A percentile compares a stretch with the other conserved stretches of the same genome.
Conservation (phyloP, 2,329 filamentous ascomycete species). For the Pseudocercospora cruenta region DNA sequence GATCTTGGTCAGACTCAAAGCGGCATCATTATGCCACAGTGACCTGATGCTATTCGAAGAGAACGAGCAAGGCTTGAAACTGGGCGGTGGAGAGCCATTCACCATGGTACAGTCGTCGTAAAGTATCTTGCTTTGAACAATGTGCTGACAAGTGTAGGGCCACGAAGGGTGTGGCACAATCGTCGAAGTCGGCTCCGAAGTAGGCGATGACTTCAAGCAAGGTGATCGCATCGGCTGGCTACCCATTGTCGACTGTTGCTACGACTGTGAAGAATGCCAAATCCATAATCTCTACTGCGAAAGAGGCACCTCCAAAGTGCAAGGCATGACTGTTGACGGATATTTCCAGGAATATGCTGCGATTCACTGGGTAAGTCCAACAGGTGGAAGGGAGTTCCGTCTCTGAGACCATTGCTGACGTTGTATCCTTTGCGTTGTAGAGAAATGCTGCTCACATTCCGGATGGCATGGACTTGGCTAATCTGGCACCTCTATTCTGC, state of each 20-base stretch:
- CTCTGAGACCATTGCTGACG: not conserved
- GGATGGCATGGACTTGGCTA: conserved; percentile 22
- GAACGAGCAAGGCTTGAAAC: conserved; percentile 20
- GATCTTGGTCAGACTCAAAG: conserved; percentile 25
- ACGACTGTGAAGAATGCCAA: conserved; percentile 26
- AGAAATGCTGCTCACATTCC: conserved; percentile 25
- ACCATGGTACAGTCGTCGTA: conserved; percentile 17
- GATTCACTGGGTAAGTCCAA: conserved; percentile 13
- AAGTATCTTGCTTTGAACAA: not conserved
- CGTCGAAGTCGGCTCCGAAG: conserved; percentile 16
- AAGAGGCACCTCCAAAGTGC: conserved; percentile 16
- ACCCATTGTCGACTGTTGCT: conserved; percentile 24
- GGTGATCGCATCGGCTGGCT: conserved; percentile 27
- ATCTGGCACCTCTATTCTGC: conserved; percentile 24
- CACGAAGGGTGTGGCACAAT: conserved; percentile 27
- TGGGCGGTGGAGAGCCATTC: conserved; percentile 20
- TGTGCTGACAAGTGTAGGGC: conserved; percentile 11
- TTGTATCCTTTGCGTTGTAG: not conserved
- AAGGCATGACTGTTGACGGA: conserved; percentile 26
- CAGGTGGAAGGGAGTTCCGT: not conserved
- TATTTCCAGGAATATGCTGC: conserved; percentile 26
- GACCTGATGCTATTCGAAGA: conserved; percentile 28
- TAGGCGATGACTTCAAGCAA: conserved; percentile 13
- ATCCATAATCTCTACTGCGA: conserved; percentile 24
- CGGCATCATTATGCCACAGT: conserved; percentile 27